Percentiles rank a stretch among this genome's conserved stretches.
Conservation (phyloP, 2,329 filamentous ascomycete genomes). For the Anisogramma anomala region DNA sequence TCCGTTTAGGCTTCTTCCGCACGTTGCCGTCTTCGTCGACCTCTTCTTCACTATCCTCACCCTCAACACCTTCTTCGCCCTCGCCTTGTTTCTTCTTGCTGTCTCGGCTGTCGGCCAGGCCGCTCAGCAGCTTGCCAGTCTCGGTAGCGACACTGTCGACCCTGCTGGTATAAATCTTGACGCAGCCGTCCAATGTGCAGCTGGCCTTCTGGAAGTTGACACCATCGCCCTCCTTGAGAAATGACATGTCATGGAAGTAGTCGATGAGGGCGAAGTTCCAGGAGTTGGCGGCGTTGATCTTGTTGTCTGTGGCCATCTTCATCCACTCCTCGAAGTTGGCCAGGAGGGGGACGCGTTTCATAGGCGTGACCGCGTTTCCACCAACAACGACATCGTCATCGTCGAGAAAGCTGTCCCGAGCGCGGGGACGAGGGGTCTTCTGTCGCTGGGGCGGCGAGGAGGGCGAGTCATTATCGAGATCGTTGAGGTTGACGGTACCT, state of each 20-base stretch:
- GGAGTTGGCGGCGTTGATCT: constrained; percentile 95
- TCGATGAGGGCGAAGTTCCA: constrained; percentile 99
- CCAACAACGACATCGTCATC: constrained; percentile 55
- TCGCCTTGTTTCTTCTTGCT: constrained; percentile 60
- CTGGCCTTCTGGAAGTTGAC: constrained; percentile 99
- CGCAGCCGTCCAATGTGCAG: constrained; percentile 92
- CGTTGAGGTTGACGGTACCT: constrained; percentile 45
- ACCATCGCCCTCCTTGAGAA: constrained; percentile 88
- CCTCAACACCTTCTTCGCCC: constrained; percentile 41
- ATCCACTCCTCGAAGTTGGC: constrained; percentile 99
- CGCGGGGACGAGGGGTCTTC: constrained; percentile 37
- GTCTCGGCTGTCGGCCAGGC: constrained; percentile 75
- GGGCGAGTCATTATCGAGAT: constrained; percentile 45
- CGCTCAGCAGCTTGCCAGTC: constrained; percentile 87
- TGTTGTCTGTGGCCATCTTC: constrained; percentile 99
- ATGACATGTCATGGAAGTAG: constrained; percentile 98
- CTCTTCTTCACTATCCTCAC: constrained; percentile 42
- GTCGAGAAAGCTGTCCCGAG: constrained; percentile 24
- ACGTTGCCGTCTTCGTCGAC: constrained; percentile 50
- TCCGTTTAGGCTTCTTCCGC: constrained; percentile 28
- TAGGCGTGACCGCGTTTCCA: constrained; percentile 73
- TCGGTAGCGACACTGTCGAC: constrained; percentile 97
- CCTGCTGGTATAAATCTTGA: constrained; percentile 98
- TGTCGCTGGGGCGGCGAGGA: constrained; percentile 35
- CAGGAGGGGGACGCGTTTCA: constrained; percentile 89